phyloP scores from a whole-genome alignment of 2,329 filamentous ascomycete genomes.

The Fusarium drepaniforme region DNA sequence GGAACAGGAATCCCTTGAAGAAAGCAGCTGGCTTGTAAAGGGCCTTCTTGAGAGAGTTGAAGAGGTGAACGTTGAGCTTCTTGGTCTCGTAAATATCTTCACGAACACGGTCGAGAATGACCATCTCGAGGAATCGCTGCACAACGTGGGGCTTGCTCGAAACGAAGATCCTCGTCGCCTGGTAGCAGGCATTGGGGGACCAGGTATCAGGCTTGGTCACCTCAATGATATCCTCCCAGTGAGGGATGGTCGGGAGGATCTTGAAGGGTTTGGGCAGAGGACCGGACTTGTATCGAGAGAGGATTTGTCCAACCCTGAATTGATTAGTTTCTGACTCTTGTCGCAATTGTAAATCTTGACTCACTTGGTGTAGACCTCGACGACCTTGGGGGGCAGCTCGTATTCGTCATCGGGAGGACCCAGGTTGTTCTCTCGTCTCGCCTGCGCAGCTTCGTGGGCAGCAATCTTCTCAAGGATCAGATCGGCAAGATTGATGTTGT shows the following conservation, averaged over 20 bases:
- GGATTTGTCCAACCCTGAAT: constrained; percentile 81
- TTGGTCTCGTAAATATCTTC: constrained; percentile 95
- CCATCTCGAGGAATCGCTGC: constrained; percentile 86
- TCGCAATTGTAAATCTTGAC: constrained; percentile 30
- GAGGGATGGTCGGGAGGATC: constrained; percentile 88
- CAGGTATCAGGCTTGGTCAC: constrained; percentile 83
- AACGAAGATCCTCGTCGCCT: constrained; percentile 92
- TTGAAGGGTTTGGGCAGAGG: constrained; percentile 98
- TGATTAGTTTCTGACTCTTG: constrained; percentile 21
- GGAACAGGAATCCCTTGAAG: constrained; percentile 97
- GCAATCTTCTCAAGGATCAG: constrained; percentile 96
- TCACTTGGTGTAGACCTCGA: constrained; percentile 93
- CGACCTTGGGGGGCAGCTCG: constrained; percentile 89
- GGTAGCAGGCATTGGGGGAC: constrained; percentile 85
- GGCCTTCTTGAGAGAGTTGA: constrained; percentile 90
- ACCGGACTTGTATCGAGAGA: constrained; percentile 95
- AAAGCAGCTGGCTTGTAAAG: constrained; percentile 96
- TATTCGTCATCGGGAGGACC: constrained; percentile 81
- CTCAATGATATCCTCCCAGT: constrained; percentile 90
- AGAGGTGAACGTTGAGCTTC: constrained; percentile 95
- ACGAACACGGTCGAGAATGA: constrained; percentile 90
- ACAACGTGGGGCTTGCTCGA: constrained; percentile 84
- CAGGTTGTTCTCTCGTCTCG: constrained; percentile 52
- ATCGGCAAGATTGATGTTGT: constrained; percentile 86
- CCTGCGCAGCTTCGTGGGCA: constrained; percentile 82